These are phyloP conservation scores for Malassezia globosa DNA, from an alignment of 1,284 basidiomycete genomes.

Conservation along the genomic window DNA sequence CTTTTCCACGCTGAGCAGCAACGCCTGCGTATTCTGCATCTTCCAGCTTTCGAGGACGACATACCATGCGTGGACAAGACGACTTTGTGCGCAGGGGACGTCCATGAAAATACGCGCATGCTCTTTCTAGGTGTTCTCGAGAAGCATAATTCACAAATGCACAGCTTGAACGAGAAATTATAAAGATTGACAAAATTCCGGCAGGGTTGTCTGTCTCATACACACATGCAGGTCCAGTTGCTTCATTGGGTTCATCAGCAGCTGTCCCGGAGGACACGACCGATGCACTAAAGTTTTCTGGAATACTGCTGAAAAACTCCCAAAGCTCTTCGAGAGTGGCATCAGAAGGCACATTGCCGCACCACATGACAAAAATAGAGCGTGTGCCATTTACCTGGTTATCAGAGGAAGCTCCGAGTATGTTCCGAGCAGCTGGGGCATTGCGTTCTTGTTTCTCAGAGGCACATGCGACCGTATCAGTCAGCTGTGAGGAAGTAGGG, in stretches of 20 bases:
- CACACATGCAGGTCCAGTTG: background rate
- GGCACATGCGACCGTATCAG: too few species aligned
- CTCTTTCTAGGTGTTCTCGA: constrained; percentile 57
- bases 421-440: too few species aligned
- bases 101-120: constrained; percentile 65
- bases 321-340: constrained; percentile 77
- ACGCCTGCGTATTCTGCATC: constrained; percentile 83
- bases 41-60: constrained; percentile 68
- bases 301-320: constrained; percentile 58
- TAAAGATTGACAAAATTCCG: constrained; percentile 75
- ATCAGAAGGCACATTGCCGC: constrained; percentile 71
- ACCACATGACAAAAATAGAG: constrained; percentile 93
- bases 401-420: background rate
- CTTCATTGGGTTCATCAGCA: background rate
- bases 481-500: too few species aligned
- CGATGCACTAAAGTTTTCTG: too few species aligned
- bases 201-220: constrained; percentile 18
- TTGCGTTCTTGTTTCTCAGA: too few species aligned
- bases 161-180: constrained; percentile 82
- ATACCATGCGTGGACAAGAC: constrained; percentile 67
- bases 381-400: constrained; percentile 51
- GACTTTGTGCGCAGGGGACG: constrained; percentile 55
- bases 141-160: constrained; percentile 80
- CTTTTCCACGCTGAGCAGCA: constrained; percentile 74
- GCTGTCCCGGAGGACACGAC: background rate